Conservation (phyloP, 805 yeast genomes). For the Sporopachydermia quercuum region DNA sequence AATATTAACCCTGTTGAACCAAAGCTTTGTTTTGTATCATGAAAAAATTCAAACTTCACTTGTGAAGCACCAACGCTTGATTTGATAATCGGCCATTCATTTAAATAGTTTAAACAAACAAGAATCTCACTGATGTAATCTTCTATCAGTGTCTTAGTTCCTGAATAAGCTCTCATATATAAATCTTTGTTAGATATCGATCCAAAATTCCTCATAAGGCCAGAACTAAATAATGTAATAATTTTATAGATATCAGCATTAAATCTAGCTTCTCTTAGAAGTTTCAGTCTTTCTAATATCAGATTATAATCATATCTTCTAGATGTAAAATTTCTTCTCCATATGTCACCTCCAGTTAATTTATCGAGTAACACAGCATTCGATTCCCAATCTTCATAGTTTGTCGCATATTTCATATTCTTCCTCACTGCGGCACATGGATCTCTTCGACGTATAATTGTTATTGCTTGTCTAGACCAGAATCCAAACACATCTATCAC, state of each 20-base stretch:
- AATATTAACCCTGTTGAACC: constrained; percentile 84
- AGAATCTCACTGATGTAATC: constrained; percentile 71
- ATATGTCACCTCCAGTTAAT: constrained; percentile 36
- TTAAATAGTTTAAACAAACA: constrained; percentile 46
- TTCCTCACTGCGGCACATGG: constrained; percentile 33
- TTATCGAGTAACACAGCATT: constrained; percentile 34
- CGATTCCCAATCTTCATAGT: constrained; percentile 57
- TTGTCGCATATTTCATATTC: constrained; percentile 33
- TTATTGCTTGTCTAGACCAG: constrained; percentile 21
- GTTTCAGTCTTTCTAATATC: constrained; percentile 57
- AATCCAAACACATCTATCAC: constrained; percentile 26
- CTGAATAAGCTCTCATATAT: constrained; percentile 70
- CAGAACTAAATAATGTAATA: constrained; percentile 61
- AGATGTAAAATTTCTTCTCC: constrained; percentile 79
- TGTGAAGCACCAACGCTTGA: constrained; percentile 18
- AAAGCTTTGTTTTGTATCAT: constrained; percentile 71
- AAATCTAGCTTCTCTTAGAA: constrained; percentile 45
- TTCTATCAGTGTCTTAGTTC: constrained; percentile 81
- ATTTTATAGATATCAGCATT: constrained; percentile 41
- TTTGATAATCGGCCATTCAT: constrained; percentile 18
- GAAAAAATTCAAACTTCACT: constrained; percentile 60
- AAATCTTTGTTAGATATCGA: constrained; percentile 70
- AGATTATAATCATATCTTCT: constrained; percentile 72
- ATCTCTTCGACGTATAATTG: constrained; percentile 21
- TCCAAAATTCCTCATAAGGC: constrained; percentile 80